phyloP scores from a whole-genome alignment of 495 filamentous ascomycete genomes.

The Cenococcum geophilum region DNA sequence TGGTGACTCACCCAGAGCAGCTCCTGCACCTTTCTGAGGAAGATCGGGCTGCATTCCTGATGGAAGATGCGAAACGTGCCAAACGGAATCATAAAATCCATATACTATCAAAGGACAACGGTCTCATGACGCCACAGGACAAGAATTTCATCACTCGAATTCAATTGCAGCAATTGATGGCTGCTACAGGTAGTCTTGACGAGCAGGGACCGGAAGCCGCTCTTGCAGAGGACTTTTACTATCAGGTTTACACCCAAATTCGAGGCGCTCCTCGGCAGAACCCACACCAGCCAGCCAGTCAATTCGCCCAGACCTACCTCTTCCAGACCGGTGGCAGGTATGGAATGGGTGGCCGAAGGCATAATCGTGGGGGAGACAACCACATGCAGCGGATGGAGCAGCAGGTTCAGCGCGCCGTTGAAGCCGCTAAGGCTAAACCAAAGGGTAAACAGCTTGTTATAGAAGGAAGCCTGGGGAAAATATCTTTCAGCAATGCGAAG shows the following conservation, averaged over 20 bases:
- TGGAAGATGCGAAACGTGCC: slow-evolving; percentile 88
- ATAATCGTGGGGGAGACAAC: slow-evolving; percentile 76
- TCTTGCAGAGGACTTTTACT: slow-evolving; percentile 92
- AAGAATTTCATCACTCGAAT: slow-evolving; percentile 99
- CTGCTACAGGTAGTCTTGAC: slow-evolving; percentile 78
- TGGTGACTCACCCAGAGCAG: slow-evolving; percentile 66
- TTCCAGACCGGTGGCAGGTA: slow-evolving; percentile 82
- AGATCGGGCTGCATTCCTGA: slow-evolving; percentile 67
- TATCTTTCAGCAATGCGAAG: slow-evolving; percentile 97
- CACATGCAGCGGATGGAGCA: slow-evolving; percentile 99
- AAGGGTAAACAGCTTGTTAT: slow-evolving; percentile 98
- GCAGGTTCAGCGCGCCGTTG: slow-evolving; percentile 93
- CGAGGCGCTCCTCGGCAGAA: slow-evolving; percentile 79
- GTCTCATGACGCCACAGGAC: slow-evolving; percentile 96
- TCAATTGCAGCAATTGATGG: slow-evolving; percentile 90
- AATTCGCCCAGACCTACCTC: slow-evolving; percentile 96
- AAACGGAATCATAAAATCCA: slow-evolving; percentile 99
- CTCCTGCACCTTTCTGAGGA: slow-evolving; percentile 71
- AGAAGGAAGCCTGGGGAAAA: slow-evolving; percentile 96
- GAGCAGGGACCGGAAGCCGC: slow-evolving; percentile 73
- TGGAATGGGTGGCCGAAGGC: slow-evolving; percentile 55
- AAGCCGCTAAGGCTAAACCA: slow-evolving; percentile 91
- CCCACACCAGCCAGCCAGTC: slow-evolving; percentile 83
- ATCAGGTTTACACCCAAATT: slow-evolving; percentile 92
- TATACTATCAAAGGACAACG: slow-evolving; percentile 86